Evolutionary conservation across 306 rosid species (phyloP).

Genomic region (Cicer cuneatum): DNA sequence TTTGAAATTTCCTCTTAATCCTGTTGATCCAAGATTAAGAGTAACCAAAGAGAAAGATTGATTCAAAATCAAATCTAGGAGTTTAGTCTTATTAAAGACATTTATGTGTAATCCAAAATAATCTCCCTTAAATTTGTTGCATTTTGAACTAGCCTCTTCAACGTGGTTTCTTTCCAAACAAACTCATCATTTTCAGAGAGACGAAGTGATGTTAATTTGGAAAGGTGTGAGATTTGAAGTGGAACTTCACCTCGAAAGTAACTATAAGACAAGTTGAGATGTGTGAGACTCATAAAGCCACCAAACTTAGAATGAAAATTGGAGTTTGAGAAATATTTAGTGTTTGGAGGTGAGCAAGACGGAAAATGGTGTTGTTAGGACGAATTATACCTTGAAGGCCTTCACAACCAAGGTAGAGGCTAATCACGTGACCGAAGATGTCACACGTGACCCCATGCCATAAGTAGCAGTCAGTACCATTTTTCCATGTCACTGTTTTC

Average conservation of each 20-base stretch:
- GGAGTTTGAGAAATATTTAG: not conserved
- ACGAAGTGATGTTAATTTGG: not conserved
- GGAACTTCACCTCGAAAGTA: not conserved
- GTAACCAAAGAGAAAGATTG: constrained; percentile 27
- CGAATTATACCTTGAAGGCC: not conserved
- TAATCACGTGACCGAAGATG: constrained; percentile 24
- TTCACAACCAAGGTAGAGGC: constrained; percentile 17
- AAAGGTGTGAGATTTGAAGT: not conserved
- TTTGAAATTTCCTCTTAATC: not conserved
- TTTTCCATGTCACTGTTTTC: constrained; percentile 22
- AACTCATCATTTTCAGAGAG: not conserved
- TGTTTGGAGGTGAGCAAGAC: constrained; percentile 5
- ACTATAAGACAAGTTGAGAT: not conserved
- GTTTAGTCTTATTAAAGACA: not conserved
- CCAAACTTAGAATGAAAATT: constrained; percentile 2
- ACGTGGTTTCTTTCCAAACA: not conserved
- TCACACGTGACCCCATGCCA: constrained; percentile 40
- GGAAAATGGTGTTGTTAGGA: constrained; percentile 6
- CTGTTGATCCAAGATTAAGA: not conserved
- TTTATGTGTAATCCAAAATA: not conserved
- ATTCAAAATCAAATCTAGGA: not conserved
- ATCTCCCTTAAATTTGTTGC: constrained; percentile 12
- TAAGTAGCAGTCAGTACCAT: constrained; percentile 30
- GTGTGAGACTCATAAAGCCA: not conserved
- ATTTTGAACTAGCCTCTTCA: not conserved